Conservation (phyloP, 169 alveolate genomes). For the Plasmodium vinckei region DNA sequence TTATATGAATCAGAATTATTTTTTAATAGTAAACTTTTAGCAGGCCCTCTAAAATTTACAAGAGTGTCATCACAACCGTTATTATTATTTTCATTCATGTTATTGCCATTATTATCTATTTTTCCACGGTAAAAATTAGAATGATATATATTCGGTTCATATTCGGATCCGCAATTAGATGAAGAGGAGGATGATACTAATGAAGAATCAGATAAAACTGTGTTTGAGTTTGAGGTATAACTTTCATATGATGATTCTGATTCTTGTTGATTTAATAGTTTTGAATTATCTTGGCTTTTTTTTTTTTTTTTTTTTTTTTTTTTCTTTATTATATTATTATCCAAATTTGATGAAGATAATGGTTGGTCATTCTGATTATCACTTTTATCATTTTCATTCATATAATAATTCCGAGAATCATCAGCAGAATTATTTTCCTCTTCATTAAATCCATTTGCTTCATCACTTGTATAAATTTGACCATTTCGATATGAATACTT, state of each 20-base stretch:
- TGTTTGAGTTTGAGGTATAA: constrained; percentile 7
- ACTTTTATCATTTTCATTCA: no score
- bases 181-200: constrained; percentile 14
- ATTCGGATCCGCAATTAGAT: constrained; percentile 23
- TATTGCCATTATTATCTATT: background rate
- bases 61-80: background rate
- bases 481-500: background rate
- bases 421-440: no score
- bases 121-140: background rate
- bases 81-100: background rate
- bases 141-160: constrained; percentile 6
- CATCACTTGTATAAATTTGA: background rate
- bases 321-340: no score
- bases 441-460: background rate
- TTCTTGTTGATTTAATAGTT: background rate
- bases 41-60: constrained; percentile 39
- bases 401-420: no score
- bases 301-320: no score
- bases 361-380: no score
- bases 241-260: constrained; percentile 28
- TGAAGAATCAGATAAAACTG: background rate
- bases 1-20: background rate
- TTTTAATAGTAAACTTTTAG: constrained; percentile 3
- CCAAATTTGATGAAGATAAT: no score
- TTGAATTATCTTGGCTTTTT: no score